Conservation (phyloP, 2,329 filamentous ascomycete genomes). For the Colletotrichum chlorophyti region DNA sequence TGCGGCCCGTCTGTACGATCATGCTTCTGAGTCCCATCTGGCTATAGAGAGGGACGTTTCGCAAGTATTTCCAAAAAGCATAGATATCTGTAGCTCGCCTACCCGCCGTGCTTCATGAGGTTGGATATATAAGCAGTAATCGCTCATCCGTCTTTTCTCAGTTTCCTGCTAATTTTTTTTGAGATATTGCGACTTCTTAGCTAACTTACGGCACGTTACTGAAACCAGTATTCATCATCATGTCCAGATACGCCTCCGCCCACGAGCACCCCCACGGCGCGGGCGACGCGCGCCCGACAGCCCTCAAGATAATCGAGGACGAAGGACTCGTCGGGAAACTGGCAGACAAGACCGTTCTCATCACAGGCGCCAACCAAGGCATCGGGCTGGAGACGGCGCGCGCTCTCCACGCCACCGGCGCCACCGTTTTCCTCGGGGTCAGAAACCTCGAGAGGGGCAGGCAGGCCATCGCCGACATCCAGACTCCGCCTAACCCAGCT, state of each 20-base stretch:
- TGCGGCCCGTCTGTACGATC: no score
- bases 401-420: conserved; percentile 44
- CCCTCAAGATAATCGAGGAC: conserved; percentile 25
- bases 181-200: no score
- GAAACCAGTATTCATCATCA: neutral
- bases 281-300: conserved; percentile 29
- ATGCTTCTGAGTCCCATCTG: no score
- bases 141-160: no score
- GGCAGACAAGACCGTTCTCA: conserved; percentile 41
- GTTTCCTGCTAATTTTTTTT: no score
- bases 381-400: conserved; percentile 46
- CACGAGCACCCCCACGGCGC: conserved; percentile 9
- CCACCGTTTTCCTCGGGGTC: conserved; percentile 43
- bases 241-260: conserved; percentile 2
- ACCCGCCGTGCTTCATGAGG: no score
- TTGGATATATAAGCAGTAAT: no score
- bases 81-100: no score
- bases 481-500: neutral
- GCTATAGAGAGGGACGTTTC: no score
- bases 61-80: no score
- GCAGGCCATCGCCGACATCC: conserved; percentile 33
- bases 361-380: conserved; percentile 46
- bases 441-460: conserved; percentile 41
- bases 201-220: no score
- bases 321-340: conserved; percentile 27